Evolutionary conservation across 257 asterid species (phyloP), one percentile per base, ranked within the genome.

Genomic region (Solanum appendiculatum): DNA sequence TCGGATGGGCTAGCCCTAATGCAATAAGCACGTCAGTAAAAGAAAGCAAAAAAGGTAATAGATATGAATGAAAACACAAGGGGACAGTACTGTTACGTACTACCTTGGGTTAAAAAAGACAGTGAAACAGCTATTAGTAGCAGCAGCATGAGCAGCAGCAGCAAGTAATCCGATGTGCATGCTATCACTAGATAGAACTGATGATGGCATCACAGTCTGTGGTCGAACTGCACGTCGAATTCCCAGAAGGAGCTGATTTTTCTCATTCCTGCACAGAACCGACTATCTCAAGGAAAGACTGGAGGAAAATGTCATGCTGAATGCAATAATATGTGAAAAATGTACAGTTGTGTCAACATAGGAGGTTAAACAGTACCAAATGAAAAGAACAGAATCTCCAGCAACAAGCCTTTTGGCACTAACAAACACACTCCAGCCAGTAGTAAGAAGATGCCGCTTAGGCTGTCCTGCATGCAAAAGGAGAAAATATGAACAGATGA

Each of bases 121-220:
- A 69, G 98, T 95, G 93, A 96, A 96, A 92, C 98, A 95, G 93
- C 99, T 96, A 89, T 95, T 95, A 39, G 99, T 96, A 54, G 98
- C 96, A 72, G 99, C 98, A 87, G 99, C 99, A 90, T 96, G 99
- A 91, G 99, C 99, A 87, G 99, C 99, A 12, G 99, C 99, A 86
- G 99, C 99, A 60, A 96, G 98, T 85, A 96, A 91, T 87, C 99
- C 99, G 74, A 96, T 96, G 92, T 96, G 99, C 99, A 96, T 96
- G 89, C 99, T 96, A 91, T 96, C 99, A 88, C 98, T 95, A 70
- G 99, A 96, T 78, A 96, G 95, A 88, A 96, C 99, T 68, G 99
- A 96, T 6, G 99, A 95, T 29, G 99, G 99, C 99, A 96, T 96
- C 91, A 96, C 95, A 72, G 98, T 95, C 91, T 96, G 99, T 68